Percentiles rank a stretch among this genome's conserved stretches.
phyloP scores from a whole-genome alignment of 2,329 filamentous ascomycete genomes.

The Teratosphaeria gauchensis region DNA sequence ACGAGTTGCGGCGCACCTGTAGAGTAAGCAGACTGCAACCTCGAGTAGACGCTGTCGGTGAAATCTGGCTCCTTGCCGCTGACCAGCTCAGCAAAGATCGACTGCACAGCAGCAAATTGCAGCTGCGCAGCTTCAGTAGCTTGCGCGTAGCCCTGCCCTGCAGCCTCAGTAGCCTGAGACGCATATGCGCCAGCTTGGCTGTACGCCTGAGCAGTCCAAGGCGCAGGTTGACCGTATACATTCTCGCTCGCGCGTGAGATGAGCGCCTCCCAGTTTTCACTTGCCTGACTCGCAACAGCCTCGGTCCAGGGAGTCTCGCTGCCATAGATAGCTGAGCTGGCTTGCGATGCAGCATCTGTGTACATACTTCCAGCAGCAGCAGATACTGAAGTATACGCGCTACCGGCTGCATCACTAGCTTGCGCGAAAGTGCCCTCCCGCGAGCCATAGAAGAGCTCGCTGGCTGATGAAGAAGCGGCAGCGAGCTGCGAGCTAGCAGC shows the following conservation, averaged over 20 bases:
- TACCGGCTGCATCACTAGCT: slow-evolving; percentile 4
- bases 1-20: slow-evolving; percentile 52
- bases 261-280: slow-evolving; percentile 54
- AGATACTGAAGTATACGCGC: not conserved
- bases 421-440: slow-evolving; percentile 30
- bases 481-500: slow-evolving; percentile 35
- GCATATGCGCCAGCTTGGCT: slow-evolving; percentile 49
- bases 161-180: slow-evolving; percentile 53
- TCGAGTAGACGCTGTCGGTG: slow-evolving; percentile 67
- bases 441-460: slow-evolving; percentile 36
- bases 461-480: slow-evolving; percentile 37
- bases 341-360: slow-evolving; percentile 31
- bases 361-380: slow-evolving; percentile 1
- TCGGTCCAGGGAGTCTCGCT: slow-evolving; percentile 43
- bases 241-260: slow-evolving; percentile 58
- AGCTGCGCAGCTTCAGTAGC: slow-evolving; percentile 51
- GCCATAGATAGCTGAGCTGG: slow-evolving; percentile 37
- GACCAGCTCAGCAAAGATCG: slow-evolving; percentile 66
- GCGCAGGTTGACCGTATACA: slow-evolving; percentile 57
- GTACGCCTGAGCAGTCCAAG: slow-evolving; percentile 37
- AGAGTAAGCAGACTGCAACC: slow-evolving; percentile 62
- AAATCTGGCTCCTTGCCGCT: slow-evolving; percentile 70
- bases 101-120: slow-evolving; percentile 61
- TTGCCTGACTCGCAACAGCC: slow-evolving; percentile 46
- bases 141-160: slow-evolving; percentile 50